A percentile compares a stretch with the other conserved stretches of the same genome.
Conservation (phyloP, 2,329 filamentous ascomycete genomes). For the Aspergillus sp. region DNA sequence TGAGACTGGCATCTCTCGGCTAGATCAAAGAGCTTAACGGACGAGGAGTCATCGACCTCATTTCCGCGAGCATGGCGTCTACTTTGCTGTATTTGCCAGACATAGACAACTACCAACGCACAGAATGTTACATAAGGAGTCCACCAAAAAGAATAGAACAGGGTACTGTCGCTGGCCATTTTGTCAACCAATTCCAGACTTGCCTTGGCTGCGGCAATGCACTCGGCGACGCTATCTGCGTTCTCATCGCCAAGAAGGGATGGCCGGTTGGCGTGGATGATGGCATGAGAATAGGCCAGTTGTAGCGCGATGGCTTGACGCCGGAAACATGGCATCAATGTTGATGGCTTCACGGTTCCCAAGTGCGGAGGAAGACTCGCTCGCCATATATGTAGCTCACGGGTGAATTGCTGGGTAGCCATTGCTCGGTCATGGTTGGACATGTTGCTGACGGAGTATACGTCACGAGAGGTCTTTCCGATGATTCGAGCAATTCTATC, state of each 20-base stretch:
- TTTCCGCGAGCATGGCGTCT: slow-evolving; percentile 11
- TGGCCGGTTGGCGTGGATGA: slow-evolving; percentile 20
- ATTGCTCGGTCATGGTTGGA: slow-evolving; percentile 14
- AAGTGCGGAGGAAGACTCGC: slow-evolving; percentile 18
- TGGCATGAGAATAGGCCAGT: slow-evolving; percentile 20
- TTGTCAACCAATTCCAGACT: slow-evolving; percentile 14
- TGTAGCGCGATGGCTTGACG: slow-evolving; percentile 22
- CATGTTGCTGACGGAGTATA: slow-evolving; percentile 18
- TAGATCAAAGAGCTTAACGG: slow-evolving; percentile 28
- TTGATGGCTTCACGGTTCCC: slow-evolving; percentile 19
- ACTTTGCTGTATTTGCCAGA: slow-evolving; percentile 48
- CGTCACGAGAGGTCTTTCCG: slow-evolving; percentile 16
- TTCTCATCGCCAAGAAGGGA: slow-evolving; percentile 15
- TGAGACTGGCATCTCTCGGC: slow-evolving; percentile 47
- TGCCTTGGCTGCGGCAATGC: slow-evolving; percentile 15
- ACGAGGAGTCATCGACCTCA: neutral
- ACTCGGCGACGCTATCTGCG: slow-evolving; percentile 12
- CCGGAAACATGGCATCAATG: slow-evolving; percentile 18
- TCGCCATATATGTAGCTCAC: slow-evolving; percentile 15
- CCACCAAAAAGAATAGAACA: slow-evolving; percentile 24
- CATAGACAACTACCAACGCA: slow-evolving; percentile 50
- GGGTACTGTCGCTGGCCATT: slow-evolving; percentile 12
- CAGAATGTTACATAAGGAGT: slow-evolving; percentile 42
- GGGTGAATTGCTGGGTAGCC: slow-evolving; percentile 13
- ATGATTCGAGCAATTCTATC: slow-evolving; percentile 18